Conservation (phyloP, 192 early-diverging fungal genomes). For the Podochytrium sp. region DNA sequence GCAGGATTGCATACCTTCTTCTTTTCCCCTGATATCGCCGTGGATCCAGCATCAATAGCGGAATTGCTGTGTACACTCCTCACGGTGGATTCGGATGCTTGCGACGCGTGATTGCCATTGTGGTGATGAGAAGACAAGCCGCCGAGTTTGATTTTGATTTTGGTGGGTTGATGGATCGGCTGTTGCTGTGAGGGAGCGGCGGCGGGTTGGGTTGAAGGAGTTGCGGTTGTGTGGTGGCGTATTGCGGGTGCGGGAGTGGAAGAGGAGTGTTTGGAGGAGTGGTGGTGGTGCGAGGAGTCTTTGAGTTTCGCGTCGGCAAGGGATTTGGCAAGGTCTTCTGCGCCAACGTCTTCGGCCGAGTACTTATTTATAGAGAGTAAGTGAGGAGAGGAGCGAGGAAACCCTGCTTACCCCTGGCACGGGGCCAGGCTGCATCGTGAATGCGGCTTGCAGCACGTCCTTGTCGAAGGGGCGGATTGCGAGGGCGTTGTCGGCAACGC, state of each 20-base stretch:
- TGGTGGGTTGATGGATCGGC: neutral
- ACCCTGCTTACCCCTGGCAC: neutral
- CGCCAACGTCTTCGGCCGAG: slow-evolving; percentile 13
- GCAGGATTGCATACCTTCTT: neutral
- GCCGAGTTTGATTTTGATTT: neutral
- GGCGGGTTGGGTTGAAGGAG: too few species aligned
- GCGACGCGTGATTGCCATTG: neutral
- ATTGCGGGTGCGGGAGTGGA: too few species aligned
- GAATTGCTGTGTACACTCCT: neutral
- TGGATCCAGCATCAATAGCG: neutral
- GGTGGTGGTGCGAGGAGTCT: neutral
- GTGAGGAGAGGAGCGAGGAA: neutral
- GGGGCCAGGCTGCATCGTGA: slow-evolving; percentile 8
- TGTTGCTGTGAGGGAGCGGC: neutral
- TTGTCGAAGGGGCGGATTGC: neutral
- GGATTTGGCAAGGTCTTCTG: neutral
- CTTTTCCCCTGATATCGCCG: neutral
- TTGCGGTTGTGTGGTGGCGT: too few species aligned
- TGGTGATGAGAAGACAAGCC: neutral
- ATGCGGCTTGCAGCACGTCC: neutral
- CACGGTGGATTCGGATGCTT: neutral
- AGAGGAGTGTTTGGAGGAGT: neutral
- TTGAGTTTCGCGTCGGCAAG: neutral
- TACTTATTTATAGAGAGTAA: neutral
- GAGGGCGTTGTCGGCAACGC: neutral